Conservation (phyloP, 1,284 basidiomycete genomes). For the Austropuccinia psidii region DNA sequence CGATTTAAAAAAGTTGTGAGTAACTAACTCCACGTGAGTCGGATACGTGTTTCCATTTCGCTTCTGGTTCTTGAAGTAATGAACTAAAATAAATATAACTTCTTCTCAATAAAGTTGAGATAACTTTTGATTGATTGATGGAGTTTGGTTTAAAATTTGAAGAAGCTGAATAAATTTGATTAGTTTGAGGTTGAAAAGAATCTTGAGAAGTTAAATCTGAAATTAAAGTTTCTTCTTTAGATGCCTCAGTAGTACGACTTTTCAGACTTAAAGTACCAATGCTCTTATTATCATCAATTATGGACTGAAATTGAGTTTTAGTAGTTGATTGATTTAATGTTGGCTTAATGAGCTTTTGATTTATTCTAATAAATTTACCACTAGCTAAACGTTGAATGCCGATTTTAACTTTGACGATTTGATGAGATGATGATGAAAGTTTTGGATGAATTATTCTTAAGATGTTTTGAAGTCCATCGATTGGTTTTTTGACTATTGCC, state of each 20-base stretch:
- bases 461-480: constrained; percentile 19
- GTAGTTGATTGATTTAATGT: constrained; percentile 47
- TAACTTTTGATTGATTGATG: constrained; percentile 43
- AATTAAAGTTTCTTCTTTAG: no score
- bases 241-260: constrained; percentile 22
- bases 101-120: constrained; percentile 72
- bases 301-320: no score
- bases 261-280: constrained; percentile 59
- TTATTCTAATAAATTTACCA: constrained; percentile 65
- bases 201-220: constrained; percentile 7
- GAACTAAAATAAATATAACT: constrained; percentile 99
- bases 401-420: constrained; percentile 67
- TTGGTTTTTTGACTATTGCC: constrained; percentile 60
- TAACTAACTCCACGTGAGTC: constrained; percentile 47
- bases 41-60: constrained; percentile 69
- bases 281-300: constrained; percentile 65
- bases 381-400: constrained; percentile 65
- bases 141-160: no score
- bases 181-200: background rate
- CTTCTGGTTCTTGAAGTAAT: constrained; percentile 91
- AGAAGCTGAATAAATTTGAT: no score
- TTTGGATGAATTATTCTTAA: constrained; percentile 49
- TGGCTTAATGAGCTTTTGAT: constrained; percentile 67
- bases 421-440: constrained; percentile 63
- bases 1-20: constrained; percentile 85